A percentile compares a stretch with the other conserved stretches of the same genome.
Conservation (phyloP, 2,329 filamentous ascomycete species). For the Fusarium haematococcum region DNA sequence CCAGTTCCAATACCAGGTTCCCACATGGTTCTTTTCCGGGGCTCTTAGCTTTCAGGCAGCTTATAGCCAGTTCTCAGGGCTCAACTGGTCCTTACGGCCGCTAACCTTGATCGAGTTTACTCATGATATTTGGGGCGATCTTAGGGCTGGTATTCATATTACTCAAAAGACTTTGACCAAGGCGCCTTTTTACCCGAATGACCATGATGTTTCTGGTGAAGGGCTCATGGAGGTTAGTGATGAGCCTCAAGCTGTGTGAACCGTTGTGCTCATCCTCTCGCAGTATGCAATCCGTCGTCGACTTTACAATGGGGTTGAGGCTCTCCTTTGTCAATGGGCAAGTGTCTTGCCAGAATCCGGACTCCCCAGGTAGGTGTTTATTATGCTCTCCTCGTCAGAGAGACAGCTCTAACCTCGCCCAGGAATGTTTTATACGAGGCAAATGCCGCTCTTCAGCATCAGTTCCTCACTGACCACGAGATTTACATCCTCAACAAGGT, state of each 20-base stretch:
- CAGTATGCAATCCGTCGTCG: fast-evolving
- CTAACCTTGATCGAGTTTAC: fast-evolving
- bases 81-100: slow-evolving; percentile 14
- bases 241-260: fast-evolving
- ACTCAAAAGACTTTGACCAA: background rate
- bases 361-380: background rate
- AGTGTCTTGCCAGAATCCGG: background rate
- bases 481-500: background rate
- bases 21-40: slow-evolving; percentile 13
- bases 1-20: slow-evolving; percentile 19
- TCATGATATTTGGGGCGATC: fast-evolving
- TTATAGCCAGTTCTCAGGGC: slow-evolving; percentile 1
- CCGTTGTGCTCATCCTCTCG: background rate
- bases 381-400: fast-evolving
- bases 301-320: background rate
- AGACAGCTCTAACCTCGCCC: fast-evolving
- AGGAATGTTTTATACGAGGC: background rate
- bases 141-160: fast-evolving
- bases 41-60: background rate
- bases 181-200: background rate
- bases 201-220: background rate
- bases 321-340: slow-evolving; percentile 9
- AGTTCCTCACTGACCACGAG: fast-evolving
- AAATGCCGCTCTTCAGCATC: fast-evolving
- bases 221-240: slow-evolving; percentile 21